Conservation (phyloP, 2,329 filamentous ascomycete genomes). For the Penicillium italicum region DNA sequence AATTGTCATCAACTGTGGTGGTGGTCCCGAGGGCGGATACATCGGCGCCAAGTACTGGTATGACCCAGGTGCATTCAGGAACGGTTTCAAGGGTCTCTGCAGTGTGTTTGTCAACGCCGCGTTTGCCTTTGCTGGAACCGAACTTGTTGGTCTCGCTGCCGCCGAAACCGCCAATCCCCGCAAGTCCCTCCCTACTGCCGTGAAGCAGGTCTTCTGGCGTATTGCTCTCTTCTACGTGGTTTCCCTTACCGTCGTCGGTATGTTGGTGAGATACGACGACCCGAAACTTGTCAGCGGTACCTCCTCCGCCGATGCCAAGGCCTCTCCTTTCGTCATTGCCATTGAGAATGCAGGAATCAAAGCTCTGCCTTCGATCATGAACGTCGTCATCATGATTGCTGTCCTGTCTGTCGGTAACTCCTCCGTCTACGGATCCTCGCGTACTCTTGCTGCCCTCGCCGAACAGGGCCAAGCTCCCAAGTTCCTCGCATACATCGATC, state of each 20-base stretch:
- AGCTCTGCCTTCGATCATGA: slow-evolving; percentile 83
- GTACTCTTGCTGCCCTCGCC: slow-evolving; percentile 83
- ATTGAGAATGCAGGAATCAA: slow-evolving; percentile 79
- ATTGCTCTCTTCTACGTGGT: slow-evolving; percentile 88
- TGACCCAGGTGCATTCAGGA: slow-evolving; percentile 70
- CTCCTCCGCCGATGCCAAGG: slow-evolving; percentile 62
- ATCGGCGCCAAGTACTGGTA: slow-evolving; percentile 77
- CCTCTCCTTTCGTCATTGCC: slow-evolving; percentile 90
- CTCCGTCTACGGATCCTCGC: slow-evolving; percentile 83
- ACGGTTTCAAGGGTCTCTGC: slow-evolving; percentile 63
- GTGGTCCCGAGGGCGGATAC: slow-evolving; percentile 68
- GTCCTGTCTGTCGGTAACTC: slow-evolving; percentile 91
- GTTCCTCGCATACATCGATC: slow-evolving; percentile 76
- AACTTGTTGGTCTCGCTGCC: slow-evolving; percentile 59
- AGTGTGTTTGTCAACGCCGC: slow-evolving; percentile 61
- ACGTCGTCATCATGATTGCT: slow-evolving; percentile 87
- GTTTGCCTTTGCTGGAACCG: slow-evolving; percentile 61
- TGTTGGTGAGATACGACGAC: slow-evolving; percentile 74
- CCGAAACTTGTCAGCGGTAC: slow-evolving; percentile 57
- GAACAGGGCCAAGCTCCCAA: slow-evolving; percentile 80
- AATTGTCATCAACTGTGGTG: slow-evolving; percentile 80
- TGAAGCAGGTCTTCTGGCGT: slow-evolving; percentile 95
- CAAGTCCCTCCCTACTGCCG: slow-evolving; percentile 75
- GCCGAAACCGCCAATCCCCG: slow-evolving; percentile 57
- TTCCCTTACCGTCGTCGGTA: slow-evolving; percentile 72